phyloP scores from a whole-genome alignment of 371 early-diverging fungal species.

The Fennellomyces sp. region DNA sequence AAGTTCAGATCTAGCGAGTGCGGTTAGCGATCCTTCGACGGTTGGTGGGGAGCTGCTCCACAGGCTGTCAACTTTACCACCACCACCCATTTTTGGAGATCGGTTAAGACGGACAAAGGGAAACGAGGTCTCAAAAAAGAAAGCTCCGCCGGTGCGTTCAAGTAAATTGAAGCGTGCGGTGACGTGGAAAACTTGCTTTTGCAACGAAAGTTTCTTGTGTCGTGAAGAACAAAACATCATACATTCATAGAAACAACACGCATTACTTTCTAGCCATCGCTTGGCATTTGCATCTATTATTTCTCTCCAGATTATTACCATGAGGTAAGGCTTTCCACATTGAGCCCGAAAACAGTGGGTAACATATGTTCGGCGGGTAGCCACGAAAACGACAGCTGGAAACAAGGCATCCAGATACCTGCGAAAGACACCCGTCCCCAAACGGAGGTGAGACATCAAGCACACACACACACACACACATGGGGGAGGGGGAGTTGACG shows the following conservation, averaged over 20 bases:
- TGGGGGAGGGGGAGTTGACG: not conserved
- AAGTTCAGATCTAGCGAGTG: conserved; percentile 58
- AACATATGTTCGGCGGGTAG: conserved; percentile 20
- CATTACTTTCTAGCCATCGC: too few relatives aligned
- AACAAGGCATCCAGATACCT: conserved; percentile 73
- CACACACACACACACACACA: not conserved
- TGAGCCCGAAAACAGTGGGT: too few relatives aligned
- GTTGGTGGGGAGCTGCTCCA: not conserved
- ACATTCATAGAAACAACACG: too few relatives aligned
- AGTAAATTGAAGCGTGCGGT: too few relatives aligned
- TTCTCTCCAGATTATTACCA: too few relatives aligned
- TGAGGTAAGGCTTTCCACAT: too few relatives aligned
- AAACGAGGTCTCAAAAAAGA: too few relatives aligned
- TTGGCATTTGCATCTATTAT: too few relatives aligned
- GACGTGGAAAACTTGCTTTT: too few relatives aligned
- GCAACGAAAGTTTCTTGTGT: too few relatives aligned
- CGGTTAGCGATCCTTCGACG: not conserved
- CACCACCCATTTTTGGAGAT: conserved; percentile 9
- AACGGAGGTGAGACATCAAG: conserved; percentile 65
- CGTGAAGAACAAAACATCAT: too few relatives aligned
- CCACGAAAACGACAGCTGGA: conserved; percentile 77
- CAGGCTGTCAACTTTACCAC: not conserved
- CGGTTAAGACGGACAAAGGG: not conserved
- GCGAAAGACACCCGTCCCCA: conserved; percentile 86
- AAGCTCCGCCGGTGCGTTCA: too few relatives aligned